phyloP scores from a whole-genome alignment of 2,329 filamentous ascomycete species.

The Fusarium subglutinans region DNA sequence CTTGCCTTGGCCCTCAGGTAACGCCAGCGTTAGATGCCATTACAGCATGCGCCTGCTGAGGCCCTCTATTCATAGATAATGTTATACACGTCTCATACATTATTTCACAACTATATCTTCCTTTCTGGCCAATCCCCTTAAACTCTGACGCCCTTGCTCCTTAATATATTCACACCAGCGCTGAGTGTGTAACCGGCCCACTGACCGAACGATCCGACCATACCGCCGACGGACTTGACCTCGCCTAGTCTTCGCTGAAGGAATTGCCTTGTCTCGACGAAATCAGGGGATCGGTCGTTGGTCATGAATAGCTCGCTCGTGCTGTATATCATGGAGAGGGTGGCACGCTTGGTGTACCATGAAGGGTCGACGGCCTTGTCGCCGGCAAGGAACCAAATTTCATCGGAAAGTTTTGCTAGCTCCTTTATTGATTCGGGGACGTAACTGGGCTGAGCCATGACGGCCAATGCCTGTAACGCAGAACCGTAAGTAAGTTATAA shows the following conservation, averaged over 20 bases:
- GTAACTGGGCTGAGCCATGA: constrained; percentile 88
- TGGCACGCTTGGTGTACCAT: constrained; percentile 80
- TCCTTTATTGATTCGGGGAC: constrained; percentile 80
- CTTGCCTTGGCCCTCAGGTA: background rate
- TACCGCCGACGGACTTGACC: constrained; percentile 67
- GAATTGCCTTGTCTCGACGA: constrained; percentile 81
- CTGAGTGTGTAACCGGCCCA: constrained; percentile 86
- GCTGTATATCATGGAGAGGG: constrained; percentile 69
- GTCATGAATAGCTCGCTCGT: constrained; percentile 94
- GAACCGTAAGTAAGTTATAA: constrained; percentile 15
- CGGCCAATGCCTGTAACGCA: constrained; percentile 75
- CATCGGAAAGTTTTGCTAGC: constrained; percentile 84
- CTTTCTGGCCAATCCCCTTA: constrained; percentile 50
- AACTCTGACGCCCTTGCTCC: constrained; percentile 88
- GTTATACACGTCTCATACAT: constrained; percentile 39
- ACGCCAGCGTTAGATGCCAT: background rate
- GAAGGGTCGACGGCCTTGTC: constrained; percentile 83
- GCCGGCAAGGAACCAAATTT: constrained; percentile 88
- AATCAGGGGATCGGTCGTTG: constrained; percentile 79
- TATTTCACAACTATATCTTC: constrained; percentile 37
- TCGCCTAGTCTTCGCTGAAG: constrained; percentile 79
- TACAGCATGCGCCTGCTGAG: constrained; percentile 19
- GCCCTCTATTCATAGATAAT: constrained; percentile 24
- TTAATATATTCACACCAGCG: constrained; percentile 80
- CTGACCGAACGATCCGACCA: constrained; percentile 71